Base-by-base conservation (phyloP, 805 yeast genomes). In the Kluyveromyces dobzhanskii region DNA sequence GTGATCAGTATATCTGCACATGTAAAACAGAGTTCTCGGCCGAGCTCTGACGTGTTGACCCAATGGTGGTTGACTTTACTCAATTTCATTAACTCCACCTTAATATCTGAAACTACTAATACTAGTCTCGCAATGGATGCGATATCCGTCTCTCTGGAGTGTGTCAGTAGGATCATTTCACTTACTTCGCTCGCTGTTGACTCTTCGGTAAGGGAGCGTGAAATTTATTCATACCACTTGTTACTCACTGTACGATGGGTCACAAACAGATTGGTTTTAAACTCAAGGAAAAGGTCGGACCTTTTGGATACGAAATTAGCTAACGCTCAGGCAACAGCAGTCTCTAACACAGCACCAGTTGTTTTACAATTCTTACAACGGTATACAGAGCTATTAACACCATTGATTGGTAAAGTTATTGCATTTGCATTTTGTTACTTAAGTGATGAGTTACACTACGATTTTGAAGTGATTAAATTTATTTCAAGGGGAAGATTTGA, bases 51-150 rank as follows among this genome's bases (percentile, higher is more conserved):
- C 25, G 47, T 48, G 5, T 39, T 57, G 17, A 42, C 43, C 4
- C 63, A 58, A 35, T 59, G 64, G 64, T 59, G 64, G 64, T 45
- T 52, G 1, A 46, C 56, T 1, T 35, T 56, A 12, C 35, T 58
- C 32, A 54, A 55, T 35, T 49, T 49, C 32, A 40, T 56, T 12
- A 49, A 44, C 13, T 47, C 47, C 30, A 53, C 55, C 38, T 30
- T 39, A 11, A 34, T 39, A 16, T 30, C 36, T 12, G 32, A 30
- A 12, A 41, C 38, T 16, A 35, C 18, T 8, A 35, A 39, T 25
- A 43, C 43, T 2, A 40, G 43, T n/a, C 32, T 53, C 25, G 41
- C 43, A 16, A 42, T 45, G 8, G 56, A 53, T 16, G 32, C 50
- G n/a, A 33, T 54, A 1, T 54, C 64, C 3, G 60, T 61, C 5